Evolutionary conservation across 352 stramenopile species (phyloP).

Genomic region (Globisporangium cederbergense): DNA sequence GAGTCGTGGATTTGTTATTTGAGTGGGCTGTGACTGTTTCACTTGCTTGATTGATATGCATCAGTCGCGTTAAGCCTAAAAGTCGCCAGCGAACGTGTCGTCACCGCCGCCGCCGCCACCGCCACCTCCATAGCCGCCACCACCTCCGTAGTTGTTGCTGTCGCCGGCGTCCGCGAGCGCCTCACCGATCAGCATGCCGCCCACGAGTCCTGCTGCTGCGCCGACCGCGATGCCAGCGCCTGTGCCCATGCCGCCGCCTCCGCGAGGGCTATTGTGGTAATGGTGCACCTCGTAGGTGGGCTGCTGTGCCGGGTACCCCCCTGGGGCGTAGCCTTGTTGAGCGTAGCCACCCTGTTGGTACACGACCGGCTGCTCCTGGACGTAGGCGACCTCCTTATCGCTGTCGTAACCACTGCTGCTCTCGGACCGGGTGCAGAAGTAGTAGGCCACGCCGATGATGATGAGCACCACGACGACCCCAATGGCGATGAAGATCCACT

Average conservation of each 20-base stretch:
- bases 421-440: constrained; percentile 32
- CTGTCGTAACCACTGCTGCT: constrained; percentile 22
- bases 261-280: constrained; percentile 14
- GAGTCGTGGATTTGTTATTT: not conserved
- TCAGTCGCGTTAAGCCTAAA: constrained; percentile 7
- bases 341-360: constrained; percentile 35
- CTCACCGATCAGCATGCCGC: constrained; percentile 19
- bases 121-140: constrained; percentile 6
- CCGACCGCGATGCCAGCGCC: constrained; percentile 18
- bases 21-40: not conserved
- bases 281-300: constrained; percentile 17
- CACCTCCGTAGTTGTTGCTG: constrained; percentile 9
- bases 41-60: not conserved
- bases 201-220: constrained; percentile 19
- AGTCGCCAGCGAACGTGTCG: constrained; percentile 21
- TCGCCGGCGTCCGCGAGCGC: constrained; percentile 21
- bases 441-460: constrained; percentile 35
- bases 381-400: constrained; percentile 32
- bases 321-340: constrained; percentile 36
- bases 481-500: constrained; percentile 26
- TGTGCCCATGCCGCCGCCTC: constrained; percentile 17
- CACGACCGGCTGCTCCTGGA: constrained; percentile 25
- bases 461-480: constrained; percentile 31
- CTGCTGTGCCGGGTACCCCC: constrained; percentile 29
- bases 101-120: not conserved